Conservation (phyloP, 129 eudicot genomes). For the Artemisia argyi region DNA sequence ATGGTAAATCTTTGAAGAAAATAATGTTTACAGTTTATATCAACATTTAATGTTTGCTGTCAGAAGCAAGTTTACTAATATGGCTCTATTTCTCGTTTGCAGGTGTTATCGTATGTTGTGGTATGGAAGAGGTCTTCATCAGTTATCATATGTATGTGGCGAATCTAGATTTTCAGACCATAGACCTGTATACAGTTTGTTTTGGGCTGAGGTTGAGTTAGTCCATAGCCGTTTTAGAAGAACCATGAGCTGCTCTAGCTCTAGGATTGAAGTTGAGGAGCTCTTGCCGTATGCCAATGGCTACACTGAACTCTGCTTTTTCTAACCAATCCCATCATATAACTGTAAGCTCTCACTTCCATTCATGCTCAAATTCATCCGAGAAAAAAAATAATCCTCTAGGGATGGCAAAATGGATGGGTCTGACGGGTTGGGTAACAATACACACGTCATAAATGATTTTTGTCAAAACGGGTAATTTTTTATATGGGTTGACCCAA, state of each 20-base stretch:
- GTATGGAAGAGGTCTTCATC: constrained; percentile 92
- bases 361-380: background rate
- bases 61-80: constrained; percentile 3
- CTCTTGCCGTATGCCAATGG: constrained; percentile 84
- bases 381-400: background rate
- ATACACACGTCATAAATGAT: background rate
- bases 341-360: constrained; percentile 29
- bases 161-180: constrained; percentile 93
- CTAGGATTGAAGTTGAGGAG: constrained; percentile 82
- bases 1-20: constrained; percentile 45
- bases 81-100: constrained; percentile 7
- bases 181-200: constrained; percentile 82
- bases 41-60: background rate
- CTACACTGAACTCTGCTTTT: constrained; percentile 93
- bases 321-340: constrained; percentile 34
- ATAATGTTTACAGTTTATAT: background rate
- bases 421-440: background rate
- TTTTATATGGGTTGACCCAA: background rate
- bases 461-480: background rate
- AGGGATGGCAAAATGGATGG: background rate
- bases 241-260: constrained; percentile 83
- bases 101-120: constrained; percentile 98
- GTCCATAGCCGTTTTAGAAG: constrained; percentile 61
- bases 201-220: constrained; percentile 91
- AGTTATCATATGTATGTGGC: constrained; percentile 85